Conservation (phyloP, 768 basidiomycete species). For the Boletellus sp. region DNA sequence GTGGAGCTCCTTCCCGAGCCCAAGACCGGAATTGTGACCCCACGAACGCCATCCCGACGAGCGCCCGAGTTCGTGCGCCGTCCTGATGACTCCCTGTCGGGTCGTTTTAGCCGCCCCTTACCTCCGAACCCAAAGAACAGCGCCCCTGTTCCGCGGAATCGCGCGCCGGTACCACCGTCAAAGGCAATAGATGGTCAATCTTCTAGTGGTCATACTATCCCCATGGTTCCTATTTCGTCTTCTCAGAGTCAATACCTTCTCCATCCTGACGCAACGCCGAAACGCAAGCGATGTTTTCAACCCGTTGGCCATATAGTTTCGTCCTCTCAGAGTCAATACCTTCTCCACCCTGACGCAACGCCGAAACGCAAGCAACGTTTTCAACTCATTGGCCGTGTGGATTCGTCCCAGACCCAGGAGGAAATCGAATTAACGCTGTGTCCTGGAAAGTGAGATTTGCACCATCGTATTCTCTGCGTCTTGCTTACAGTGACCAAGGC, state of each 20-base stretch:
- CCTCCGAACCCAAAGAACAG: not conserved
- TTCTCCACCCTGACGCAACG: conserved; percentile 28
- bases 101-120: not conserved
- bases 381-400: conserved; percentile 15
- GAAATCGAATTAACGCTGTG: conserved; percentile 27
- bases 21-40: conserved; percentile 13
- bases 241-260: conserved; percentile 35
- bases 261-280: conserved; percentile 28
- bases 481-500: conserved; percentile 13
- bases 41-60: conserved; percentile 11
- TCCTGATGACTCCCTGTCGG: conserved; percentile 2
- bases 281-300: conserved; percentile 34
- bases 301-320: conserved; percentile 19
- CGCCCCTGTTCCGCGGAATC: not conserved
- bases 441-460: conserved; percentile 16
- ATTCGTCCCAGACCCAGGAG: conserved; percentile 33
- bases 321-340: conserved; percentile 35
- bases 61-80: not conserved
- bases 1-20: not conserved
- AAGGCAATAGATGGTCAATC: conserved; percentile 1
- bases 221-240: conserved; percentile 21
- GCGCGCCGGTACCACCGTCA: not conserved
- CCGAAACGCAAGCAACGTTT: conserved; percentile 35
- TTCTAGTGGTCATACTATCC: not conserved
- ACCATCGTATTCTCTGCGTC: not conserved